A percentile compares a stretch with the other conserved stretches of the same genome.
These are phyloP conservation scores for Bruguiera parviflora DNA, from an alignment of 345 rosid genomes.

Conservation along the genomic window DNA sequence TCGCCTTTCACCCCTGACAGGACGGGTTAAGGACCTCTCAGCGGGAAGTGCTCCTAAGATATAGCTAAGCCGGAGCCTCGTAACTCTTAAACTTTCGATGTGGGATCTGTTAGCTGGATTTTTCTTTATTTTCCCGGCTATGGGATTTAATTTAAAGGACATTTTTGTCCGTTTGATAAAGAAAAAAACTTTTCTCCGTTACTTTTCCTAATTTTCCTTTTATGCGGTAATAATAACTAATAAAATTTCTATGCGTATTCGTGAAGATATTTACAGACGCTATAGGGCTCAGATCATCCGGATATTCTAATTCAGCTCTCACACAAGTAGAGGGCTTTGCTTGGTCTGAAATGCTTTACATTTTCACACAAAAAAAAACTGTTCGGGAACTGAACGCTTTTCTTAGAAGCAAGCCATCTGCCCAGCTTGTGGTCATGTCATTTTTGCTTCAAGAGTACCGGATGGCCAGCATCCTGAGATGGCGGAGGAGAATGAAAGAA, in stretches of 20 bases:
- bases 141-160: too few species aligned
- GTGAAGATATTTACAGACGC: too few species aligned
- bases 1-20: constrained; percentile 82
- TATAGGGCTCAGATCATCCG: too few species aligned
- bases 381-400: background rate
- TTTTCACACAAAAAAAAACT: background rate
- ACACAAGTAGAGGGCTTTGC: background rate
- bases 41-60: fast-evolving
- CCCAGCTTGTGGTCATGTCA: background rate
- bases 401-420: background rate
- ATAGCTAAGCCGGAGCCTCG: too few species aligned
- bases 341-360: background rate
- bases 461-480: background rate
- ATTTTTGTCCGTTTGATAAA: too few species aligned
- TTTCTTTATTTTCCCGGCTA: too few species aligned
- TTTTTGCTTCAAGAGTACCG: constrained; percentile 12
- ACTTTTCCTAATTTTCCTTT: too few species aligned
- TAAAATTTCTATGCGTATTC: too few species aligned
- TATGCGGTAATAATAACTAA: too few species aligned
- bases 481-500: constrained; percentile 44
- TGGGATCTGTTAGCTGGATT: too few species aligned
- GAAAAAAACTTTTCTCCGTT: too few species aligned
- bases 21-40: constrained; percentile 18
- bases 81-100: too few species aligned
- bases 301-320: background rate